Percentiles rank a stretch among this genome's conserved stretches.
These are phyloP conservation scores for Termitomyces sp. DNA, from an alignment of 768 basidiomycete species.

Conservation along the genomic window DNA sequence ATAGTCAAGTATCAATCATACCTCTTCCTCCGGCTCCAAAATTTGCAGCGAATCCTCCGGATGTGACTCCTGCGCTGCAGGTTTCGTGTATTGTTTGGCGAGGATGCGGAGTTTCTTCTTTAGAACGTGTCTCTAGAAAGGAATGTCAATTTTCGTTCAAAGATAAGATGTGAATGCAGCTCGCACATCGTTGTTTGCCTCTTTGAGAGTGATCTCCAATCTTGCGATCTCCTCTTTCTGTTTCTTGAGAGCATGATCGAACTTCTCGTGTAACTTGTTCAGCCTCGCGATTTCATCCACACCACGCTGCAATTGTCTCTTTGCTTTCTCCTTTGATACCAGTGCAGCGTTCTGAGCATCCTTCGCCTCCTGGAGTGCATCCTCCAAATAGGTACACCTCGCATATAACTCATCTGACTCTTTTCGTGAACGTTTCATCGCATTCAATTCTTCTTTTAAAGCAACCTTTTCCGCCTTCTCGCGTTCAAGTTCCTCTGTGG, in stretches of 20 bases:
- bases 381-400: neutral
- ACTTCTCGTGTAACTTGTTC: constrained; percentile 1
- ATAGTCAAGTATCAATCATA: neutral
- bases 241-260: neutral
- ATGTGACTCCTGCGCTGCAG: neutral
- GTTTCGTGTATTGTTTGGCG: constrained; percentile 5
- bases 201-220: neutral
- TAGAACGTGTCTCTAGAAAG: constrained; percentile 3
- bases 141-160: neutral
- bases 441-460: neutral
- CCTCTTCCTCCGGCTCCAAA: constrained; percentile 2
- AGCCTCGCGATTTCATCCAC: constrained; percentile 1
- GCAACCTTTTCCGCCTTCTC: constrained; percentile 2
- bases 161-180: neutral
- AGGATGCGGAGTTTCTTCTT: constrained; percentile 11
- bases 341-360: neutral
- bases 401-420: neutral
- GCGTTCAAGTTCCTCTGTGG: constrained; percentile 1
- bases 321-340: neutral
- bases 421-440: neutral
- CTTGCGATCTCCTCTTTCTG: constrained; percentile 4
- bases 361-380: neutral
- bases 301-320: neutral
- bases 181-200: constrained; percentile 6
- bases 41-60: constrained; percentile 14